A percentile compares a stretch with the other conserved stretches of the same genome.
These are phyloP conservation scores for Diaporthe sp. DNA, from an alignment of 2,329 filamentous ascomycete genomes.

Conservation along the genomic window DNA sequence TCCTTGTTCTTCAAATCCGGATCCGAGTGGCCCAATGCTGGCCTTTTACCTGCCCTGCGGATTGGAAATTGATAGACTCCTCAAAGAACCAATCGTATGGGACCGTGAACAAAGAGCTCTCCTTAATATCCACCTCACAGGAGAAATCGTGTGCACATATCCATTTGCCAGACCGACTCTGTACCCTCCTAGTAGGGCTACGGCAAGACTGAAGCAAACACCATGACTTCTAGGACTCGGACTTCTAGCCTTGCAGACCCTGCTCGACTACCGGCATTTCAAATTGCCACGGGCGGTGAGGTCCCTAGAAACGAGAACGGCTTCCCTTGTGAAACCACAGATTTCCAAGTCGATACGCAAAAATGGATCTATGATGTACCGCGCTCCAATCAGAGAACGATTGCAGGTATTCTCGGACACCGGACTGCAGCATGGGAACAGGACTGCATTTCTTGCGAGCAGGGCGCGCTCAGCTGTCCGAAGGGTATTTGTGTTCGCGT, in stretches of 20 bases:
- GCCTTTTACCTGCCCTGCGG: not conserved
- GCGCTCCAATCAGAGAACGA: not conserved
- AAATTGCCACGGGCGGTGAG: rapidly evolving
- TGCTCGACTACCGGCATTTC: not conserved
- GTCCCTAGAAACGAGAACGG: not conserved
- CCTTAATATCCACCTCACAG: not conserved
- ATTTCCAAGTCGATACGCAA: not conserved
- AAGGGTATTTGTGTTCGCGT: not conserved
- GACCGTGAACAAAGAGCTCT: not conserved
- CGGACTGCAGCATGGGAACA: rapidly evolving
- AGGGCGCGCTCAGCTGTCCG: rapidly evolving
- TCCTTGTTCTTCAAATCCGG: constrained; percentile 14
- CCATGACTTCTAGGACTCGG: not conserved
- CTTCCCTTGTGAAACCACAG: not conserved
- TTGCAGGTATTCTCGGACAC: not conserved
- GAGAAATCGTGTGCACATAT: not conserved
- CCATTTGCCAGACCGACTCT: not conserved
- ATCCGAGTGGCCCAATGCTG: not conserved
- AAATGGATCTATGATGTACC: not conserved
- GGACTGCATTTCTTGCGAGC: not conserved
- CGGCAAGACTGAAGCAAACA: not conserved
- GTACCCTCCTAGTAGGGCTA: rapidly evolving
- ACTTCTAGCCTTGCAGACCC: not conserved
- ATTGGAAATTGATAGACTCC: no score
- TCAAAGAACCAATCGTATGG: not conserved